Evolutionary conservation across 1,284 basidiomycete species (phyloP).

Genomic region (Pseudozyma hubeiensis): DNA sequence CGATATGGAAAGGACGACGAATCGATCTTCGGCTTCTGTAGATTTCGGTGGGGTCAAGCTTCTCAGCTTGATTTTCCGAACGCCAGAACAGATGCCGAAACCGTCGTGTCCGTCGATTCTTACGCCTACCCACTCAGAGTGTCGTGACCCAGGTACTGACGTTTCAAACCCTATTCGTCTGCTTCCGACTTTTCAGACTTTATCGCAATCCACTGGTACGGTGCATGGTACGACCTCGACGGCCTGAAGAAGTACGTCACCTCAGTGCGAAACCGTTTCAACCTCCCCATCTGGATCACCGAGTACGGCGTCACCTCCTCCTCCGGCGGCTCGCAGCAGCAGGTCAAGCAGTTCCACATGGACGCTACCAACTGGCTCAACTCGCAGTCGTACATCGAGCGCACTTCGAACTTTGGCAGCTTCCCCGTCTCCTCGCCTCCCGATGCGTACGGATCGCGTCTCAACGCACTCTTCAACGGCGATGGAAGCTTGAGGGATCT

Average conservation of each 20-base stretch:
- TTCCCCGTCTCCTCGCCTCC: conserved; percentile 51
- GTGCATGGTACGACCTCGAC: conserved; percentile 46
- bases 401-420: conserved; percentile 61
- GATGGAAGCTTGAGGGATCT: conserved; percentile 41
- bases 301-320: conserved; percentile 64
- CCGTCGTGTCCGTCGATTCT: no score
- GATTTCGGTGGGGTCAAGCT: background rate
- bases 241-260: conserved; percentile 53
- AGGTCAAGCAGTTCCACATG: conserved; percentile 58
- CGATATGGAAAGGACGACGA: background rate
- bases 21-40: background rate
- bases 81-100: no score
- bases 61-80: no score
- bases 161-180: background rate
- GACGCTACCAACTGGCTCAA: conserved; percentile 57
- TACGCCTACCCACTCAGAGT: no score
- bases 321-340: conserved; percentile 41
- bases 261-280: conserved; percentile 45
- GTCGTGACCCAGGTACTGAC: background rate
- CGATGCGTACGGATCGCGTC: conserved; percentile 53
- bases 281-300: conserved; percentile 63
- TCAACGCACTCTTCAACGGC: conserved; percentile 60
- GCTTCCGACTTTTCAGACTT: conserved; percentile 45
- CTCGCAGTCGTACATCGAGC: conserved; percentile 52
- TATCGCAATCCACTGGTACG: conserved; percentile 67